Conservation (phyloP, 352 stramenopile species). For the Aphanomyces astaci region DNA sequence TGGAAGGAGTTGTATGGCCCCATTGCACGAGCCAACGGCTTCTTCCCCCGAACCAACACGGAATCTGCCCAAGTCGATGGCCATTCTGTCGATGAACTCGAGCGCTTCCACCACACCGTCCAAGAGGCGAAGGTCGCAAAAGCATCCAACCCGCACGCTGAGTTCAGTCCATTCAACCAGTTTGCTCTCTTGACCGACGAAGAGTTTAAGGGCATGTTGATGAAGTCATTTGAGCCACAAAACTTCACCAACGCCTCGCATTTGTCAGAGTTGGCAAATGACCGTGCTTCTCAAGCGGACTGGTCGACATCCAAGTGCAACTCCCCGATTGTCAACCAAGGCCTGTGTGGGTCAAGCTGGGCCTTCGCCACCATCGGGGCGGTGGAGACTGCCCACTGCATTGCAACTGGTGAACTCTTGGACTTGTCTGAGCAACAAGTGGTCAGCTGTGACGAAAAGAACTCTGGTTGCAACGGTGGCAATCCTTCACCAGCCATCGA, state of each 20-base stretch:
- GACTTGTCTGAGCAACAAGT: conserved; percentile 97
- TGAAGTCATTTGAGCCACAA: neutral
- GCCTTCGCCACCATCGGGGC: conserved; percentile 95
- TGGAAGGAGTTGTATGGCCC: neutral
- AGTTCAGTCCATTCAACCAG: conserved; percentile 2
- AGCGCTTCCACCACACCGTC: conserved; percentile 2
- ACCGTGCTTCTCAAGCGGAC: conserved; percentile 10
- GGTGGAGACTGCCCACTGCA: conserved; percentile 93
- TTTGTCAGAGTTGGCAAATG: neutral
- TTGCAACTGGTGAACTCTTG: conserved; percentile 85
- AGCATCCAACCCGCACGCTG: conserved; percentile 9
- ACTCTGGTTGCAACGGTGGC: conserved; percentile 94
- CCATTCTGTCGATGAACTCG: neutral
- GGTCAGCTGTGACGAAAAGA: conserved; percentile 92
- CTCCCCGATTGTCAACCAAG: conserved; percentile 92
- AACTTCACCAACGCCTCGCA: neutral
- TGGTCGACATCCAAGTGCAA: conserved; percentile 25
- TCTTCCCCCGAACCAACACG: neutral
- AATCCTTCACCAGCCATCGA: conserved; percentile 96
- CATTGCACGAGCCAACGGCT: neutral
- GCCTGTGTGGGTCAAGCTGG: conserved; percentile 89
- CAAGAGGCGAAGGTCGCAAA: neutral
- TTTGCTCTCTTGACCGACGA: conserved; percentile 19
- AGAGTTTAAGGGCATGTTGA: conserved; percentile 8
- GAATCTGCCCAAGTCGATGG: neutral